Evolutionary conservation across 371 early-diverging fungal genomes (phyloP), one percentile per base, ranked within the genome.

Genomic region (Funneliformis caledonium): DNA sequence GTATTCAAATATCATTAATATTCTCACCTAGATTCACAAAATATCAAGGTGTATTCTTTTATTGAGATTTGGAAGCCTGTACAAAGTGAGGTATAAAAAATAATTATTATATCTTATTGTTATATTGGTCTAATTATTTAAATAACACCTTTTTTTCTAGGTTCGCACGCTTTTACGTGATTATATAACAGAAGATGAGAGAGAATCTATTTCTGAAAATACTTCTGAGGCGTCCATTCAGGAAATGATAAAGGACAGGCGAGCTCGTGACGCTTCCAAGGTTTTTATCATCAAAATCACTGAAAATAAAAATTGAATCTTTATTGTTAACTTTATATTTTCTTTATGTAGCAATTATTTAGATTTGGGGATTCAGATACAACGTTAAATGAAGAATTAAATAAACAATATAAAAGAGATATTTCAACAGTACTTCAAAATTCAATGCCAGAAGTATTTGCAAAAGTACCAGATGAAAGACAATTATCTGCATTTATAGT

Each of bases 121-220:
- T 69, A 59, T 52, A n/a, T 33, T 42, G 16, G 12, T 64, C 33
- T 50, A 4, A 9, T 31, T n/a, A 61, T 56, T 47, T 61, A 14
- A 31, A 3, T 14, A 14, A 65, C 2, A 31, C 37, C n/a, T 60
- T 50, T 76, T 48, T 14, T 64, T 16, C 31, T 78, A 93, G 91
- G 86, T 94, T 76, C 91, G 92, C 56, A 84, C 92, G 0, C 82
- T 95, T 5, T 83, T 95, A 43, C 91, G 92, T 83, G 94, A 93
- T 65, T 94, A 94, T 78, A 85, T 95, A 11, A 91, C 91, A 1
- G 90, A 85, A 33, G 85, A 89, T 43, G 89, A 92, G 50, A 87
- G 86, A 65, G 78, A 82, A 16, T 69, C 69, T n/a, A 72, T 75
- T 10, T 68, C 82, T 4, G 76, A 85, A 48, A 64, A 85, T 45